phyloP scores from a whole-genome alignment of 2,329 filamentous ascomycete species.

The Simplicillium aogashimaense region DNA sequence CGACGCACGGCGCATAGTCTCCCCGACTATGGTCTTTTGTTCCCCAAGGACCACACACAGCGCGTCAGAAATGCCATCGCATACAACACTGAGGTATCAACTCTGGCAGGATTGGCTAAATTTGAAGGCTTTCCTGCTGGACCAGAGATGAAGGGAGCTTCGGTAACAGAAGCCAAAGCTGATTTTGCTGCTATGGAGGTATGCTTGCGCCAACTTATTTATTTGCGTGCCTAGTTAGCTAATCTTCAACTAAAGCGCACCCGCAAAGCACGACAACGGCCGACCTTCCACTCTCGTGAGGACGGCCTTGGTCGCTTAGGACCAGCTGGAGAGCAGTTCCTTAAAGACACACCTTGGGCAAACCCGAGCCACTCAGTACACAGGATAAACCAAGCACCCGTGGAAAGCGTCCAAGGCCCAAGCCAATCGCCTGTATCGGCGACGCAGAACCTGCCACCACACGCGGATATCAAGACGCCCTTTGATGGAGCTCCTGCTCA shows the following conservation, averaged over 20 bases:
- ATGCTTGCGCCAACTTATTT: constrained; percentile 8
- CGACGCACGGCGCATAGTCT: constrained; percentile 72
- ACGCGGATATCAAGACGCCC: constrained; percentile 13
- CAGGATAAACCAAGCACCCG: constrained; percentile 30
- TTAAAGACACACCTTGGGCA: constrained; percentile 86
- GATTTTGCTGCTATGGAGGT: constrained; percentile 88
- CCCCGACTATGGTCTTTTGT: constrained; percentile 72
- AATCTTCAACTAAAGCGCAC: constrained; percentile 25
- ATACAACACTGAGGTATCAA: constrained; percentile 91
- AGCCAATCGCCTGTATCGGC: background rate
- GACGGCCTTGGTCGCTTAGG: constrained; percentile 40
- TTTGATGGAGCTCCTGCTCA: constrained; percentile 7
- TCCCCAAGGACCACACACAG: constrained; percentile 65
- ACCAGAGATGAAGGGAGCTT: constrained; percentile 69
- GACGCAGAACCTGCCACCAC: constrained; percentile 7
- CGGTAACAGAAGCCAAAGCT: constrained; percentile 65
- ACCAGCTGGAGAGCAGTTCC: constrained; percentile 73
- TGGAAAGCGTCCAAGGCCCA: constrained; percentile 5
- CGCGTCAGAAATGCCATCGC: constrained; percentile 78
- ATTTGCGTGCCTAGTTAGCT: constrained; percentile 1
- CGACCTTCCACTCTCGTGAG: constrained; percentile 29
- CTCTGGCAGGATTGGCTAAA: constrained; percentile 83
- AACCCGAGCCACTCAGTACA: constrained; percentile 76
- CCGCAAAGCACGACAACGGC: constrained; percentile 26
- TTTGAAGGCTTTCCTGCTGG: constrained; percentile 94